Base-by-base conservation (phyloP, 2,329 filamentous ascomycete species). In the Oidium heveae region DNA sequence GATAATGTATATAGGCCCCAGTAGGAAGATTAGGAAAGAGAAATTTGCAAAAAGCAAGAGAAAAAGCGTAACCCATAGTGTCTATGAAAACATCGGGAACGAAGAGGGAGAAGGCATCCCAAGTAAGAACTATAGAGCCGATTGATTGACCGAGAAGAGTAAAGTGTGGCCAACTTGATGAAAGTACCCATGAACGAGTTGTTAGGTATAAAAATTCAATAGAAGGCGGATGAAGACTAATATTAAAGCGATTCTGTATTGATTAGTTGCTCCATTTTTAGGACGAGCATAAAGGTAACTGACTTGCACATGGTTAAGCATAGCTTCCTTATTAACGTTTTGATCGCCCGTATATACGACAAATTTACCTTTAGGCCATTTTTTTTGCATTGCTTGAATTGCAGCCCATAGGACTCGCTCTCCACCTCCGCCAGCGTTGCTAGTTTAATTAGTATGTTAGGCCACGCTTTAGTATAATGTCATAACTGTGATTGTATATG, bases 1-100 rank as follows among this genome's bases (percentile, higher is more conserved):
- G 91, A 65, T 96, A 98, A 69, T 98, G 91, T 0, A 96, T 88
- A 65, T 98, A 98, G 54, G 91, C 88, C 49, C 78, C 87, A 0
- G 87, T 95, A 0, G 89, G 85, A 1, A 95, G 76, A 37, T 70
- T 67, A 0, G 76, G 82, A 64, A 96, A 96, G 24, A 96, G 72
- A 58, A 84, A 75, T 64, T 87, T 91, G 67, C 75, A 84, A 2
- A 95, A 72, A 9, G 85, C 86, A 12, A 94, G 75, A 0, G 84
- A 77, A 65, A 96, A 98, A 28, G 89, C 87, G 64, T 95, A 98
- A 58, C 91, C 91, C 88, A 98, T 95, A 1, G 91, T 98, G 65
- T 98, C 91, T 61, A 98, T 74, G 66, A 96, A 94, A 54, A 96
- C 76, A 66, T 98, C 91, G 0, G 91, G 91, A 0, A 89, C 84